These are phyloP conservation scores for Mollisiaceae sp. DNA, from an alignment of 2,329 filamentous ascomycete genomes.

Conservation along the genomic window DNA sequence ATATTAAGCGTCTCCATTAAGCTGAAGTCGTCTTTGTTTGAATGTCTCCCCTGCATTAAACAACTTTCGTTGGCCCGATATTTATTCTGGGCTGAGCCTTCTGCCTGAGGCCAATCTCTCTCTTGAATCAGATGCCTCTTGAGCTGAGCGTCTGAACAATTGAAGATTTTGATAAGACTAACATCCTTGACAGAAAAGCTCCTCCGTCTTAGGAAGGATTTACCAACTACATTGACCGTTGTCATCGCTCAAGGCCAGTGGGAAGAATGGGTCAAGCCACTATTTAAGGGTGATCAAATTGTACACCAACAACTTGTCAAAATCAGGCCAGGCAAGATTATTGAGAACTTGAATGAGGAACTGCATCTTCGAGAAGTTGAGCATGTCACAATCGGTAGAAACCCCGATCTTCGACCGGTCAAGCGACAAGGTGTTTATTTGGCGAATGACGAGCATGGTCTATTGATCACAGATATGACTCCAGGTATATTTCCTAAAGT, in stretches of 20 bases:
- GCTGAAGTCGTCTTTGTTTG: too few species aligned
- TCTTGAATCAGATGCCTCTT: background rate
- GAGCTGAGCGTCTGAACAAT: background rate
- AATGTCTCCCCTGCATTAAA: too few species aligned
- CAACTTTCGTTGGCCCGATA: too few species aligned
- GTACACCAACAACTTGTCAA: slow-evolving; percentile 60
- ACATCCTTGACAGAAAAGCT: slow-evolving; percentile 50
- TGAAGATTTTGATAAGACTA: background rate
- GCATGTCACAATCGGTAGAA: background rate
- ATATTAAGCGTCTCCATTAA: too few species aligned
- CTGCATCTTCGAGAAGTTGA: slow-evolving; percentile 47
- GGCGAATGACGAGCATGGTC: slow-evolving; percentile 63
- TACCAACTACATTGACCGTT: slow-evolving; percentile 53
- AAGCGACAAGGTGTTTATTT: slow-evolving; percentile 57
- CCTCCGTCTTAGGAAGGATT: slow-evolving; percentile 65
- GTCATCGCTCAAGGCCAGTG: slow-evolving; percentile 51
- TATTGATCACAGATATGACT: slow-evolving; percentile 78
- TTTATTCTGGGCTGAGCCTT: too few species aligned
- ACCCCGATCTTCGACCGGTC: slow-evolving; percentile 46
- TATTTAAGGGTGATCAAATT: slow-evolving; percentile 60
- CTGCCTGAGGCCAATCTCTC: too few species aligned
- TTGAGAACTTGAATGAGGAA: slow-evolving; percentile 56
- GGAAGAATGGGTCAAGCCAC: slow-evolving; percentile 55
- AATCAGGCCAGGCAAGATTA: slow-evolving; percentile 50
- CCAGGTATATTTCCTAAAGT: slow-evolving; percentile 41